Conservation (phyloP, 192 early-diverging fungal genomes). For the Coemansia sp. region DNA sequence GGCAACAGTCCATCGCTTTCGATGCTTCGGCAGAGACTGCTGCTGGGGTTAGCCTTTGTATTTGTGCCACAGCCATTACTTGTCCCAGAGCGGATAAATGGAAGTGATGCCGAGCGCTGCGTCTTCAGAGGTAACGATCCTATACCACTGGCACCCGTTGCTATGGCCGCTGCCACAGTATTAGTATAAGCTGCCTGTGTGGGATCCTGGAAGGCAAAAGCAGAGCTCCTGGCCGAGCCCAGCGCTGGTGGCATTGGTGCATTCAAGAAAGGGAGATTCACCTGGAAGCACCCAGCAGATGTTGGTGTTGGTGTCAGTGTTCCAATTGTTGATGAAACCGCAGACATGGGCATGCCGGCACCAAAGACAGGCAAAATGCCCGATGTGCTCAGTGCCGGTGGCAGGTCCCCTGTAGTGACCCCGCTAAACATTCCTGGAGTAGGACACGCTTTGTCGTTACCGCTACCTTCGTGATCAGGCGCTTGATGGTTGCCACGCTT, state of each 20-base stretch:
- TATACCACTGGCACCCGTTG: slow-evolving; percentile 7
- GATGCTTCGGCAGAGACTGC: slow-evolving; percentile 36
- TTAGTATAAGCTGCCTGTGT: slow-evolving; percentile 1
- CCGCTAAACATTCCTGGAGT: too few relatives aligned
- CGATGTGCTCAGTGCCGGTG: background rate
- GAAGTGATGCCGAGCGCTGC: slow-evolving; percentile 53
- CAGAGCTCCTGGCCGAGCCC: slow-evolving; percentile 23
- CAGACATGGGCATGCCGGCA: slow-evolving; percentile 29
- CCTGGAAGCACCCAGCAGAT: slow-evolving; percentile 15
- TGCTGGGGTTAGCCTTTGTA: slow-evolving; percentile 28
- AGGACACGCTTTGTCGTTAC: background rate
- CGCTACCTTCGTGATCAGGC: background rate
- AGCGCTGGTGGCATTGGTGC: slow-evolving; percentile 14
- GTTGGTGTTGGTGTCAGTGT: slow-evolving; percentile 52
- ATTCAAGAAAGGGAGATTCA: slow-evolving; percentile 1
- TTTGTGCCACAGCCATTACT: background rate
- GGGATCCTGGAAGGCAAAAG: slow-evolving; percentile 33
- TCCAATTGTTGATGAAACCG: slow-evolving; percentile 36
- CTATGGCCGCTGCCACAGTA: slow-evolving; percentile 9
- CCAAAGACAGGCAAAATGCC: slow-evolving; percentile 9
- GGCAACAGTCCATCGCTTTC: slow-evolving; percentile 11
- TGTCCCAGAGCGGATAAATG: slow-evolving; percentile 34
- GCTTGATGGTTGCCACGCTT: background rate
- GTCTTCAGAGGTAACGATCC: slow-evolving; percentile 40
- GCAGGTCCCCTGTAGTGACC: background rate